These are phyloP conservation scores for Ustilago bromivora DNA, from an alignment of 1,284 basidiomycete species.

Conservation along the genomic window DNA sequence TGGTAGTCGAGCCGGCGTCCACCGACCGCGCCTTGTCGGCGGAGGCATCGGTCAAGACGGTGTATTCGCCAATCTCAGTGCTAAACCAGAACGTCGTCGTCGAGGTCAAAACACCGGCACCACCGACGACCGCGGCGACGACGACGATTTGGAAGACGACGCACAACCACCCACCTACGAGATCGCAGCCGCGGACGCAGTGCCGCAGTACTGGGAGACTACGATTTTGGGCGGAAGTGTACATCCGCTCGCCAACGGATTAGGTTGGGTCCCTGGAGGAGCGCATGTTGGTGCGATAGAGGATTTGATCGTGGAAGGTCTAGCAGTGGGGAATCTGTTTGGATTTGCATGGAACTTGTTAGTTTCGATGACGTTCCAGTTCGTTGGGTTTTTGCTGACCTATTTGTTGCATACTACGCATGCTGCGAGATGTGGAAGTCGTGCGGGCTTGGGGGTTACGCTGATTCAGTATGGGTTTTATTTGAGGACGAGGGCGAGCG, in stretches of 20 bases:
- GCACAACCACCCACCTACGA: slow-evolving; percentile 81
- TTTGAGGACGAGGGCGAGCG: slow-evolving; percentile 74
- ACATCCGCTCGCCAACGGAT: slow-evolving; percentile 72
- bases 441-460: slow-evolving; percentile 92
- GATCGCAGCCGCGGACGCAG: slow-evolving; percentile 87
- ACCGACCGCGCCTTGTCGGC: slow-evolving; percentile 71
- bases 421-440: slow-evolving; percentile 91
- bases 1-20: slow-evolving; percentile 24
- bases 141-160: slow-evolving; percentile 74
- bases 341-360: slow-evolving; percentile 83
- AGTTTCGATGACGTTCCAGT: slow-evolving; percentile 95
- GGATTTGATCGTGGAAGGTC: slow-evolving; percentile 74
- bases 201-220: slow-evolving; percentile 97
- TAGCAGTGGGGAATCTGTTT: slow-evolving; percentile 76
- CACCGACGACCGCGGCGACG: slow-evolving; percentile 74
- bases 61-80: slow-evolving; percentile 94
- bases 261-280: slow-evolving; percentile 67
- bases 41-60: slow-evolving; percentile 90
- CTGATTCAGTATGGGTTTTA: slow-evolving; percentile 87
- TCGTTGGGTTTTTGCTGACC: slow-evolving; percentile 74
- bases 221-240: slow-evolving; percentile 77
- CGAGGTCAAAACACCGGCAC: slow-evolving; percentile 27
- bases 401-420: slow-evolving; percentile 76
- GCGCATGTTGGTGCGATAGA: slow-evolving; percentile 69
- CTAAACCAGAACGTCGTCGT: slow-evolving; percentile 79